Evolutionary conservation across 805 yeast species (phyloP).

Genomic region (Kluyveromyces nonfermentans): DNA sequence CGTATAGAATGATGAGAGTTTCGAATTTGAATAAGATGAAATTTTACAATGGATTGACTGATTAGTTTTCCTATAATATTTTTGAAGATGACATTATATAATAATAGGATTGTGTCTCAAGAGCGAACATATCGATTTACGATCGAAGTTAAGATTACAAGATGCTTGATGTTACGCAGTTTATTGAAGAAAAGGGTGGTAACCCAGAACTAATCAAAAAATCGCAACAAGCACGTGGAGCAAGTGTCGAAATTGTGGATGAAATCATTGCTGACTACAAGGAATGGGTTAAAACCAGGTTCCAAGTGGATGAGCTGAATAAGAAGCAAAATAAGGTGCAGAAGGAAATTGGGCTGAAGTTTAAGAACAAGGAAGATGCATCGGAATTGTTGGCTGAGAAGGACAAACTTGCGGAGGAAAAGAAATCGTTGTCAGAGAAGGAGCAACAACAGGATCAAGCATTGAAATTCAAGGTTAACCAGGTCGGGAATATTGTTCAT

Average conservation of each 20-base stretch:
- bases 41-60: too few relatives aligned
- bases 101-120: neutral
- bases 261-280: slow-evolving; percentile 88
- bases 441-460: slow-evolving; percentile 76
- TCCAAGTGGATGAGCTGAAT: slow-evolving; percentile 84
- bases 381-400: slow-evolving; percentile 71
- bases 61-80: too few relatives aligned
- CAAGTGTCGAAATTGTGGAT: slow-evolving; percentile 87
- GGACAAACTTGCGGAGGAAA: slow-evolving; percentile 61
- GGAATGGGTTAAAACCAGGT: slow-evolving; percentile 84
- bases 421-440: slow-evolving; percentile 50
- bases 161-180: slow-evolving; percentile 89
- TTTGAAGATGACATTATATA: too few relatives aligned
- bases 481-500: slow-evolving; percentile 90
- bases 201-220: slow-evolving; percentile 79
- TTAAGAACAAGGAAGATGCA: slow-evolving; percentile 93
- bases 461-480: slow-evolving; percentile 73
- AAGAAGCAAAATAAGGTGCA: slow-evolving; percentile 82
- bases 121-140: neutral
- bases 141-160: neutral
- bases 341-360: slow-evolving; percentile 86
- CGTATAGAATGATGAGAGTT: too few relatives aligned
- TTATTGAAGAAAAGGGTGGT: slow-evolving; percentile 95
- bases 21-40: too few relatives aligned
- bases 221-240: slow-evolving; percentile 93